Conservation (phyloP, 441 rosid genomes). For the California macrophylla region DNA sequence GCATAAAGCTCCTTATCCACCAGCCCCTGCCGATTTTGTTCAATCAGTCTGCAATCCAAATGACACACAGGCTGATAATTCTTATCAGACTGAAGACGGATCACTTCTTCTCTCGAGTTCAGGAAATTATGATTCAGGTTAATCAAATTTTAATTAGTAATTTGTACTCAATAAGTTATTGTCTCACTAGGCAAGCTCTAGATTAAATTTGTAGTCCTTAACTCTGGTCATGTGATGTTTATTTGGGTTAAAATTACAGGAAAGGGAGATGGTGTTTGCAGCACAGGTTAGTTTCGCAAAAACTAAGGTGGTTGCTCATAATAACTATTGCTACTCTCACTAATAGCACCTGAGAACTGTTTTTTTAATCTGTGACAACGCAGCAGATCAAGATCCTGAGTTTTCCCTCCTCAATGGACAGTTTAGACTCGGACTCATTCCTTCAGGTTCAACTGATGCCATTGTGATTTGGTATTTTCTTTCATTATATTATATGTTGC, state of each 20-base stretch:
- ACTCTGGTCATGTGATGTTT: neutral
- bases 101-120: conserved; percentile 42
- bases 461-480: conserved; percentile 65
- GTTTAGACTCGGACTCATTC: conserved; percentile 76
- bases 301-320: neutral
- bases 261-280: conserved; percentile 28
- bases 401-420: conserved; percentile 34
- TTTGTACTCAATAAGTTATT: conserved; percentile 15
- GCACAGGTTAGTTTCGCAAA: conserved; percentile 33
- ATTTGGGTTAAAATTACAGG: conserved; percentile 28
- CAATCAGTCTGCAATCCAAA: conserved; percentile 28
- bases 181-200: conserved; percentile 12
- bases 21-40: conserved; percentile 54
- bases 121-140: conserved; percentile 21
- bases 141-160: conserved; percentile 35
- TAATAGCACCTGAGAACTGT: conserved; percentile 9
- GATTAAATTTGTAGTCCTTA: conserved; percentile 19
- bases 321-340: neutral
- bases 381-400: conserved; percentile 35
- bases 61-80: conserved; percentile 28
- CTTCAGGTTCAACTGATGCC: conserved; percentile 91
- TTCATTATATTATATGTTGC: neutral
- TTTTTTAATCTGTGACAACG: conserved; percentile 20
- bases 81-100: conserved; percentile 35
- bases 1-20: conserved; percentile 75